Evolutionary conservation across 495 filamentous ascomycete species (phyloP).

Genomic region (Schizothecium vesticola): DNA sequence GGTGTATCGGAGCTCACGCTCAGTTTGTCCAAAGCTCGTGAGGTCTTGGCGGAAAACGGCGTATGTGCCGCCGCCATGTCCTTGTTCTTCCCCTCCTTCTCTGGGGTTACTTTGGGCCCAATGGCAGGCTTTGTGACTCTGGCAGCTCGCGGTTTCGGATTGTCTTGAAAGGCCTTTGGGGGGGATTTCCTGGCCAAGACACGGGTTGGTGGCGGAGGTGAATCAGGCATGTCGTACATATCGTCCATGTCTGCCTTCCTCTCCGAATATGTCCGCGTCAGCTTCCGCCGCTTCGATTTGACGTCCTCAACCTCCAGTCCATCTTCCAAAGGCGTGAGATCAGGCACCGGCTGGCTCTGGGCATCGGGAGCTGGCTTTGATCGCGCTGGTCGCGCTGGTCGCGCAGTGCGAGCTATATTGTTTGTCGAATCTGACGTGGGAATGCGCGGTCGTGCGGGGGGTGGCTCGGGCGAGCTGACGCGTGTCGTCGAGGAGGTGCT

Average conservation of each 20-base stretch:
- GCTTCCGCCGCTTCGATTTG: slow-evolving; percentile 24
- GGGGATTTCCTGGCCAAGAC: slow-evolving; percentile 5
- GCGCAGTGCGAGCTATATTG: slow-evolving; percentile 1
- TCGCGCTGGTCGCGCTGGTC: slow-evolving; percentile 2
- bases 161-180: not conserved
- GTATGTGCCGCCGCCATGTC: slow-evolving; percentile 12
- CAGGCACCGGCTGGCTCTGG: slow-evolving; percentile 27
- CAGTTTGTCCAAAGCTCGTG: slow-evolving; percentile 22
- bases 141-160: slow-evolving; percentile 10
- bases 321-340: not conserved
- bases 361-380: slow-evolving; percentile 12
- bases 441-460: slow-evolving; percentile 9
- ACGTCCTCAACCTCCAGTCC: slow-evolving; percentile 10
- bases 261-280: slow-evolving; percentile 22
- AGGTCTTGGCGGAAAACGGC: slow-evolving; percentile 28
- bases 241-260: slow-evolving; percentile 13
- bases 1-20: slow-evolving; percentile 16
- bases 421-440: slow-evolving; percentile 5
- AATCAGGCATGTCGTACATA: slow-evolving; percentile 27
- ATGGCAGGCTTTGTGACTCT: slow-evolving; percentile 7
- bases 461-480: slow-evolving; percentile 18
- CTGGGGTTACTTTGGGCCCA: slow-evolving; percentile 16
- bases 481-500: slow-evolving; percentile 13
- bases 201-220: slow-evolving; percentile 17
- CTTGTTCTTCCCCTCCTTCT: slow-evolving; percentile 21